phyloP scores from a whole-genome alignment of 441 rosid genomes.

The Macaranga tanarius region DNA sequence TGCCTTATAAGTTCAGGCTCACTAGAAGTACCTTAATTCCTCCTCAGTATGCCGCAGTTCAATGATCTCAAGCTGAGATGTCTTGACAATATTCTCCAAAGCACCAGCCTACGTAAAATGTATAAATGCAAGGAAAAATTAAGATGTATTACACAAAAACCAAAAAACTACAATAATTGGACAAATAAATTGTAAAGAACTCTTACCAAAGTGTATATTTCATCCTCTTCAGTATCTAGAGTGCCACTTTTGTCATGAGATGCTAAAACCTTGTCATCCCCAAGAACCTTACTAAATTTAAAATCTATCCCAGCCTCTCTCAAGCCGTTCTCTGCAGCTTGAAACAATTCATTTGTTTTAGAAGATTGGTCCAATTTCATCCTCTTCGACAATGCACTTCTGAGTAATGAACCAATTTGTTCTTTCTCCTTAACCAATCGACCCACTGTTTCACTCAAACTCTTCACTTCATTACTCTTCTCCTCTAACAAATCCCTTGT shows the following conservation, averaged over 20 bases:
- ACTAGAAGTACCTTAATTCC: constrained; percentile 62
- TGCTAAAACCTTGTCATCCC: constrained; percentile 36
- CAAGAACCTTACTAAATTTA: constrained; percentile 47
- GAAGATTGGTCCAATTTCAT: constrained; percentile 52
- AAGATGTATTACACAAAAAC: constrained; percentile 16
- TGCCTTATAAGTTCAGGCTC: constrained; percentile 7
- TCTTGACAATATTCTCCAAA: constrained; percentile 84
- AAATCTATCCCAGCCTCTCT: constrained; percentile 69
- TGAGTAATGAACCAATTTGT: constrained; percentile 76
- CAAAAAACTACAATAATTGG: constrained; percentile 6
- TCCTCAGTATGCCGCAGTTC: constrained; percentile 71
- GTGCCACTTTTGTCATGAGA: constrained; percentile 33
- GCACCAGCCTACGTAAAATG: constrained; percentile 69
- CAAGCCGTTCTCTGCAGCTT: constrained; percentile 81
- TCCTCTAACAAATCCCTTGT: constrained; percentile 55
- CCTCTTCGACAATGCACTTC: constrained; percentile 82
- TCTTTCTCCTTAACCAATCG: constrained; percentile 73
- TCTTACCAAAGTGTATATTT: constrained; percentile 74
- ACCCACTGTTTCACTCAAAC: constrained; percentile 66
- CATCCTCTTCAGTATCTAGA: constrained; percentile 60
- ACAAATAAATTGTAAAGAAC: constrained; percentile 18
- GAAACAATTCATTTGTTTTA: constrained; percentile 58
- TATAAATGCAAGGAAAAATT: constrained; percentile 12
- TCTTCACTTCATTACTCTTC: constrained; percentile 56
- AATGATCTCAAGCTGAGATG: constrained; percentile 82